Evolutionary conservation across 2,329 filamentous ascomycete genomes (phyloP).

Genomic region (Aspergillus unguis): DNA sequence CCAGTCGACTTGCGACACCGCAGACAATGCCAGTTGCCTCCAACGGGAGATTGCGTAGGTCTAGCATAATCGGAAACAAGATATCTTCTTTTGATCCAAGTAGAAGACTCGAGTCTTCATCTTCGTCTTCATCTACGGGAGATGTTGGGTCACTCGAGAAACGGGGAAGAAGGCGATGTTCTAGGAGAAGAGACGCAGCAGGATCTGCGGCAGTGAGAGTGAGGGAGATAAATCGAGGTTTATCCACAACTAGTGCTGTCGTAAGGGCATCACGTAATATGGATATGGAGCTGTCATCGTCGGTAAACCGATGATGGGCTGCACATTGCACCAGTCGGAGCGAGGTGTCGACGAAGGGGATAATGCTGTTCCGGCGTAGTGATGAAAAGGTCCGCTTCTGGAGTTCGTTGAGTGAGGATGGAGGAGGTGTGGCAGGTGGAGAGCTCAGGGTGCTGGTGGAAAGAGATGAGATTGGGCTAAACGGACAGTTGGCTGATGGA

Average conservation of each 20-base stretch:
- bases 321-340: conserved; percentile 81
- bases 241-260: conserved; percentile 36
- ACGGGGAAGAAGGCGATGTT: conserved; percentile 56
- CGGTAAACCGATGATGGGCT: conserved; percentile 52
- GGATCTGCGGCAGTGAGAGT: conserved; percentile 46
- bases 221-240: conserved; percentile 49
- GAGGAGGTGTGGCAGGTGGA: conserved; percentile 67
- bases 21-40: conserved; percentile 95
- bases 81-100: conserved; percentile 68
- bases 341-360: conserved; percentile 65
- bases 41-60: conserved; percentile 73
- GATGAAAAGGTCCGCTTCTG: conserved; percentile 78
- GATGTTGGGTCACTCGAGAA: conserved; percentile 59
- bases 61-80: conserved; percentile 81
- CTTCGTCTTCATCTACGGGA: conserved; percentile 36
- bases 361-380: conserved; percentile 73
- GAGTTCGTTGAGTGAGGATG: conserved; percentile 72
- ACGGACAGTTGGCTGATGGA: conserved; percentile 43
- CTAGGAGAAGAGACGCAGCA: conserved; percentile 45
- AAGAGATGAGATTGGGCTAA: conserved; percentile 32
- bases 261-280: conserved; percentile 40
- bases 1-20: conserved; percentile 79
- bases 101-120: conserved; percentile 60
- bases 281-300: conserved; percentile 35
- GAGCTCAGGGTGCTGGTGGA: conserved; percentile 25